Percentiles rank a stretch among this genome's conserved stretches.
These are phyloP conservation scores for Sarcomyxa edulis DNA, from an alignment of 768 basidiomycete genomes.

Conservation along the genomic window DNA sequence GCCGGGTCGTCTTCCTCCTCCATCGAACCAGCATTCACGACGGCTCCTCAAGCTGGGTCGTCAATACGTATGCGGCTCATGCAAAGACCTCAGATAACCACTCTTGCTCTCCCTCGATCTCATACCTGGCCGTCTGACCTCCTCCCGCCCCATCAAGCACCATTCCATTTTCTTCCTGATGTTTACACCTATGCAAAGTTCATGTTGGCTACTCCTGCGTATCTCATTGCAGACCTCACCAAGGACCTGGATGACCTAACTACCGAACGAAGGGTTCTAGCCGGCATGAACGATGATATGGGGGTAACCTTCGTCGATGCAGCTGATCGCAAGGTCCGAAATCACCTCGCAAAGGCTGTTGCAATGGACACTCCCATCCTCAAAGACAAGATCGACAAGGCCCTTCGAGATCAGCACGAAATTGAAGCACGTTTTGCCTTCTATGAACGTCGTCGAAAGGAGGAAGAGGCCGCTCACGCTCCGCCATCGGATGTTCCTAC, in stretches of 20 bases:
- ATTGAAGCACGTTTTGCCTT: constrained; percentile 38
- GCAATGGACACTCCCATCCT: constrained; percentile 72
- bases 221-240: constrained; percentile 71
- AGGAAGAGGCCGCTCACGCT: constrained; percentile 15
- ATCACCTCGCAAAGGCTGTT: constrained; percentile 74
- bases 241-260: constrained; percentile 69
- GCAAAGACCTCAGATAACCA: constrained; percentile 91
- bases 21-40: constrained; percentile 26
- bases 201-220: constrained; percentile 91
- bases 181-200: constrained; percentile 85
- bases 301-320: constrained; percentile 76
- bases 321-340: constrained; percentile 69
- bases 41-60: constrained; percentile 48
- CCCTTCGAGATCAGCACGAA: constrained; percentile 50
- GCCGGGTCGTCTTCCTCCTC: constrained; percentile 35
- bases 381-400: constrained; percentile 57
- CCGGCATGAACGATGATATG: constrained; percentile 69
- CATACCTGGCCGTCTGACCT: constrained; percentile 92
- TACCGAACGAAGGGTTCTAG: constrained; percentile 60
- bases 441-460: constrained; percentile 22
- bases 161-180: constrained; percentile 95
- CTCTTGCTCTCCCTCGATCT: constrained; percentile 89
- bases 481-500: constrained; percentile 41
- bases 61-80: constrained; percentile 82
- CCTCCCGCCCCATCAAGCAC: constrained; percentile 85